Evolutionary conservation across 1,284 basidiomycete genomes (phyloP), one percentile per base, ranked within the genome.

Genomic region (Hemileia vastatrix): DNA sequence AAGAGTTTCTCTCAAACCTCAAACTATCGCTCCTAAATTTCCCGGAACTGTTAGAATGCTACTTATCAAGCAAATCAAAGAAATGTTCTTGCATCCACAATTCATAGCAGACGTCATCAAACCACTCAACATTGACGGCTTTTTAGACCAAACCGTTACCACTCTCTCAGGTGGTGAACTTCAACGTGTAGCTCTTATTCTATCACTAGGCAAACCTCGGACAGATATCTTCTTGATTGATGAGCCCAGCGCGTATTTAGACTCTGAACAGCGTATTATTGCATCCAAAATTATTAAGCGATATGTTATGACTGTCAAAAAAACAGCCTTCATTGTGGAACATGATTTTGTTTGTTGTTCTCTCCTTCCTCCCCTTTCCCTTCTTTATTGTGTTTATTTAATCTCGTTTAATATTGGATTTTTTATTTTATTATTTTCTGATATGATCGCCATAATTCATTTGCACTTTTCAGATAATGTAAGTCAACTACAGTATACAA

Each of bases 191-290:
- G 93, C 92, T 67, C 94, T 96, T 70, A 86, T 90, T 40, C 81
- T 96, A 64, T 88, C 89, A 4, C 81, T 94, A 32, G 87, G 86
- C 83, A 75, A 77, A 67, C 67, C 68, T 83, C 89, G 6, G 88
- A 88, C 72, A 88, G 73, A 83, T 57, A 86, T 92, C 44, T 93
- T 90, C 78, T 82, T 93, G 59, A 85, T 96, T 64, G 71, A 71
- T n/a, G 76, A 78, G 66, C 58, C 67, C 49, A 68, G 66, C 67
- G 88, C 86, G 76, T 91, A 92, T 84, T 81, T 97, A 72, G 92
- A 97, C 77, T 95, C 93, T 36, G 92, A 97, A 77, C 92, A 97
- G 77, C 92, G 92, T 86, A 96, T 97, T 76, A 87, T 91, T 68
- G 89, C 93, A 5, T 87, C 86, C 75, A 93, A 94, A 76, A 90